phyloP scores from a whole-genome alignment of 2,329 filamentous ascomycete genomes.

The Talaromyces sp. region DNA sequence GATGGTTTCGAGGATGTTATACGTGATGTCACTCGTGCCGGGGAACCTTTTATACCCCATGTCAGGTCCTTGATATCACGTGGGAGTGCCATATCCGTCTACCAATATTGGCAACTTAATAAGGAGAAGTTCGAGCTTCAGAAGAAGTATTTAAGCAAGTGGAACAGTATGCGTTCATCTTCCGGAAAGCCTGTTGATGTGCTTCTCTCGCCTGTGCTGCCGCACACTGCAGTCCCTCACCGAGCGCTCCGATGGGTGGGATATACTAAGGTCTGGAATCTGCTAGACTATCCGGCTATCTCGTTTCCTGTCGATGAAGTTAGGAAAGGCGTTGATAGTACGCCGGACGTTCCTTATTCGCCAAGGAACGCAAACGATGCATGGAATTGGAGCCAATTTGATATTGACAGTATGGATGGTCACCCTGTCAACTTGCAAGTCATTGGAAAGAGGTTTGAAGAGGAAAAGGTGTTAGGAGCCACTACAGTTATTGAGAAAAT shows the following conservation, averaged over 20 bases:
- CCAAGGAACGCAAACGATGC: conserved; percentile 52
- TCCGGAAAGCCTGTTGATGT: conserved; percentile 54
- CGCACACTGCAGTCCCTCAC: conserved; percentile 54
- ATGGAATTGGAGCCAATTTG: conserved; percentile 53
- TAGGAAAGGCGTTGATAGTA: conserved; percentile 39
- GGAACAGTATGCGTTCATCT: conserved; percentile 48
- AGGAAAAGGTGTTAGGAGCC: conserved; percentile 54
- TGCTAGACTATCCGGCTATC: conserved; percentile 60
- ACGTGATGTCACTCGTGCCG: conserved; percentile 51
- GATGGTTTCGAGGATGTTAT: conserved; percentile 64
- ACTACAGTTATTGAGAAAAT: conserved; percentile 37
- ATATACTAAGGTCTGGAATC: conserved; percentile 62
- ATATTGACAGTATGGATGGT: conserved; percentile 39
- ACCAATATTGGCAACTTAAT: conserved; percentile 66
- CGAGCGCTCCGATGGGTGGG: conserved; percentile 49
- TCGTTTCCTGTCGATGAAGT: conserved; percentile 55
- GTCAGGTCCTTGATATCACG: conserved; percentile 57
- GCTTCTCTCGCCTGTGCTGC: conserved; percentile 58
- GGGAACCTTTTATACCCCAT: conserved; percentile 59
- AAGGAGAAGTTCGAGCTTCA: conserved; percentile 54
- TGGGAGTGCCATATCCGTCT: conserved; percentile 56
- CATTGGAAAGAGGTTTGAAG: conserved; percentile 51
- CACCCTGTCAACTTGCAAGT: conserved; percentile 55
- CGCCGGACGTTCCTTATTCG: conserved; percentile 24
- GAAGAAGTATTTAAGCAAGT: conserved; percentile 58